Conservation (phyloP, 2,329 filamentous ascomycete genomes). For the Leptographium wingfieldii region DNA sequence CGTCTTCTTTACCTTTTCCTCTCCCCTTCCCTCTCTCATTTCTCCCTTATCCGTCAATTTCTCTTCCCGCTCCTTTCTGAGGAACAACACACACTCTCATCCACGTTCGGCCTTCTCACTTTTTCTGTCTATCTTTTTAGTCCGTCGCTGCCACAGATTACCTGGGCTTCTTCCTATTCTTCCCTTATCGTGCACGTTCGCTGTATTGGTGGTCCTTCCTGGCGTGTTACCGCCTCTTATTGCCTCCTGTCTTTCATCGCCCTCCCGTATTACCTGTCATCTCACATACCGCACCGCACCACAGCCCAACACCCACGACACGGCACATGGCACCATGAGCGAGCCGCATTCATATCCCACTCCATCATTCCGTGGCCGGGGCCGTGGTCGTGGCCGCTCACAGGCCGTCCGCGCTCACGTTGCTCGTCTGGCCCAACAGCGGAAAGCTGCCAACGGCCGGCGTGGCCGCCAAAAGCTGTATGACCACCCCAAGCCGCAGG, state of each 20-base stretch:
- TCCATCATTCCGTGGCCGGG: constrained; percentile 12
- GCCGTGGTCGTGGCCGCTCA: constrained; percentile 24
- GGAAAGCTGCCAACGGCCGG: constrained; percentile 25
- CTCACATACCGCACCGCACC: neutral
- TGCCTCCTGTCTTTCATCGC: neutral
- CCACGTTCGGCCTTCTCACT: neutral
- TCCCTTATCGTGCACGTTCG: neutral
- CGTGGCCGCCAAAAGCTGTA: constrained; percentile 45
- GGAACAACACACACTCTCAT: neutral
- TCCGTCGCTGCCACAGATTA: neutral
- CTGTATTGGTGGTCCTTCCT: neutral
- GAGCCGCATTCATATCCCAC: constrained; percentile 7
- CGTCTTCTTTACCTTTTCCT: neutral
- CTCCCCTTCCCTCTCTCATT: neutral
- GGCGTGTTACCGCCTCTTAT: neutral
- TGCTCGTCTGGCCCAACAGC: constrained; percentile 17
- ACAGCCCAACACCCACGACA: neutral
- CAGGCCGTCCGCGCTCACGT: constrained; percentile 14
- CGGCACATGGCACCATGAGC: constrained; percentile 14
- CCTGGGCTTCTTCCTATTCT: neutral
- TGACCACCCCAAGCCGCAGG: constrained; percentile 39
- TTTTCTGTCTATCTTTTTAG: neutral
- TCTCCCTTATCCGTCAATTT: neutral
- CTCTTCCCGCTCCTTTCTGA: neutral
- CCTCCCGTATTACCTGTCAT: neutral